phyloP scores from a whole-genome alignment of 2,329 filamentous ascomycete genomes.

The Paradendryphiella salina region DNA sequence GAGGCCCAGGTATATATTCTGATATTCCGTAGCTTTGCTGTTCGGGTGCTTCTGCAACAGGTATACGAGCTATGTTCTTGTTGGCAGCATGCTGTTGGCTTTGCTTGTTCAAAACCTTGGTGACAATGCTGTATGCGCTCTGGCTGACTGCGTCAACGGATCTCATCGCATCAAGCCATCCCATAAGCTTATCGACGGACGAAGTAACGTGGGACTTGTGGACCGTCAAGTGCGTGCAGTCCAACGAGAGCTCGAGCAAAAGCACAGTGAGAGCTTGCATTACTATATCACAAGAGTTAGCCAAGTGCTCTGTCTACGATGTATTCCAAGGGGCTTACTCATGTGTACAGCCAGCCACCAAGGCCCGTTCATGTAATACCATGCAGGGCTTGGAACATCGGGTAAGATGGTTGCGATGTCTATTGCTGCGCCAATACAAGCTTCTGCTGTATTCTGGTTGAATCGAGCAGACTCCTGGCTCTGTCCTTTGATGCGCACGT shows the following conservation, averaged over 20 bases:
- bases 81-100: neutral
- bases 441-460: constrained; percentile 35
- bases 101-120: constrained; percentile 16
- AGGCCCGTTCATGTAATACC: constrained; percentile 30
- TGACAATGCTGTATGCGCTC: constrained; percentile 31
- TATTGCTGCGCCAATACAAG: constrained; percentile 43
- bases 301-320: neutral
- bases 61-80: neutral
- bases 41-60: neutral
- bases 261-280: constrained; percentile 47
- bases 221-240: constrained; percentile 27
- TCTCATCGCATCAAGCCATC: constrained; percentile 40
- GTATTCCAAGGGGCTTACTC: constrained; percentile 3
- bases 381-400: constrained; percentile 23
- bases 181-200: constrained; percentile 33
- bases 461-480: constrained; percentile 35
- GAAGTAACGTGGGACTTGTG: constrained; percentile 28
- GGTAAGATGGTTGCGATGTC: constrained; percentile 40
- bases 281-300: constrained; percentile 21
- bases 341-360: constrained; percentile 48
- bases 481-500: constrained; percentile 39
- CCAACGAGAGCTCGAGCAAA: constrained; percentile 43
- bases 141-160: constrained; percentile 31
- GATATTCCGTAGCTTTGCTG: neutral
- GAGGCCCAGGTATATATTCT: neutral